Evolutionary conservation across 2,329 filamentous ascomycete genomes (phyloP), one percentile per base, ranked within the genome.

Genomic region (Metarhizium sp.): DNA sequence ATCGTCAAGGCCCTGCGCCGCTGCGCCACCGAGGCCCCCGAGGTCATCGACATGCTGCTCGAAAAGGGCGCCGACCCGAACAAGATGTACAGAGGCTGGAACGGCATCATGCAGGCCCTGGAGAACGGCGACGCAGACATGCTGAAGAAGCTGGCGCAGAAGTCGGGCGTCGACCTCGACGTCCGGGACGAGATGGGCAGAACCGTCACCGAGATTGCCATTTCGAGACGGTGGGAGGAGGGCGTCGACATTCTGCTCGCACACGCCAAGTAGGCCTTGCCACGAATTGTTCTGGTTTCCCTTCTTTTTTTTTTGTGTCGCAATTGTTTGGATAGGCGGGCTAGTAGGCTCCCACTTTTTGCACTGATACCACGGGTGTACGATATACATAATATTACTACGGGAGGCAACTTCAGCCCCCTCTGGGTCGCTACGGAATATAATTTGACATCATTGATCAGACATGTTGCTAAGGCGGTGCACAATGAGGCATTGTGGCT

Each of bases 1-100:
- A 78, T 88, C 53, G 84, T 88, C 66, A 88, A 88, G 68, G 82
- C 85, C 2, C 75, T 88, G 48, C 78, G 85, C 3, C 74, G 82
- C 25, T 79, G 79, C 61, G 73, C 78, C 54, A 74, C 75, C 8
- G 73, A 76, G 38, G 78, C 86, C 60, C 77, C 78, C 0, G 78
- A 81, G 45, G 80, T 86, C 54, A 75, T 88, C 36, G 78, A 84
- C 66, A 73, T 85, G 69, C 73, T 88, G 6, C 74, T 88, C 7
- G 77, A 76, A 11, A 75, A 78, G 57, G 85, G 85, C 10, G 85
- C 82, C 1, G 82, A 88, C 62, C 82, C 85, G 50, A 88, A 88
- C 70, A 79, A 81, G 66, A 72, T 85, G 58, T 86, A 86, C 67
- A 78, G 83, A 0, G 82, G 81, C 5, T 85, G 83, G 80, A 86